These are phyloP conservation scores for Talaromyces funiculosus DNA, from an alignment of 2,329 filamentous ascomycete species.

Conservation along the genomic window DNA sequence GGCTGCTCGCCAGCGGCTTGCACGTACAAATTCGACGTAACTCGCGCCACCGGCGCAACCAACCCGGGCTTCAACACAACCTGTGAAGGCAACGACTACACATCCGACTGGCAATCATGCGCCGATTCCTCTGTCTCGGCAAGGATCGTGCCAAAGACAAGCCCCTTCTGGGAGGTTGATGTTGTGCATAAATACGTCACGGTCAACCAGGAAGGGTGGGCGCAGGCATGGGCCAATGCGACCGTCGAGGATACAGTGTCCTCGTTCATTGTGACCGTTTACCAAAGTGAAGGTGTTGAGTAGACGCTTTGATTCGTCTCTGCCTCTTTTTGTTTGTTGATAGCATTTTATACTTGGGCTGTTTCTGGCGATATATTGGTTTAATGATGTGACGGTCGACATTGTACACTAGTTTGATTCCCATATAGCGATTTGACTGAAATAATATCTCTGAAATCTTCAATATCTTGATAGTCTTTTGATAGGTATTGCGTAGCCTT, in stretches of 20 bases:
- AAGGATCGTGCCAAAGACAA: conserved; percentile 9
- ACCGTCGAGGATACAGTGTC: conserved; percentile 2
- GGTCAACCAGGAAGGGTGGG: not conserved
- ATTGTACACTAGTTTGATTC: not conserved
- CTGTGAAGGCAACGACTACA: conserved; percentile 25
- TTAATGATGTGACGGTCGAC: not conserved
- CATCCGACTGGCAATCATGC: conserved; percentile 22
- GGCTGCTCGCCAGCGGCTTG: conserved; percentile 31
- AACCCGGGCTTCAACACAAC: conserved; percentile 32
- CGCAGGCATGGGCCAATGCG: conserved; percentile 9
- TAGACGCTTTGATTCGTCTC: not conserved
- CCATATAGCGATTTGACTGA: not conserved
- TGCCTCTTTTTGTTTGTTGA: not conserved
- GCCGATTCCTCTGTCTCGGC: conserved; percentile 16
- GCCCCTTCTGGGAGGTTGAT: conserved; percentile 12
- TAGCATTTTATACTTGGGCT: not conserved
- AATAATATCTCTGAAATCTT: not conserved
- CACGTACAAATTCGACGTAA: conserved; percentile 29
- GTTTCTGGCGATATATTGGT: not conserved
- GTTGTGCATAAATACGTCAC: conserved; percentile 12
- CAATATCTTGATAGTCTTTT: not conserved
- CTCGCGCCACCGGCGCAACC: conserved; percentile 20
- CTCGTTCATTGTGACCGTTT: conserved; percentile 12
- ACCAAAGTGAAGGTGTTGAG: conserved; percentile 3
- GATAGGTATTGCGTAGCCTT: not conserved